A percentile compares a stretch with the other conserved stretches of the same genome.
Evolutionary conservation across 108 stramenopile species (phyloP).

Genomic region (Cyclotella cryptica): DNA sequence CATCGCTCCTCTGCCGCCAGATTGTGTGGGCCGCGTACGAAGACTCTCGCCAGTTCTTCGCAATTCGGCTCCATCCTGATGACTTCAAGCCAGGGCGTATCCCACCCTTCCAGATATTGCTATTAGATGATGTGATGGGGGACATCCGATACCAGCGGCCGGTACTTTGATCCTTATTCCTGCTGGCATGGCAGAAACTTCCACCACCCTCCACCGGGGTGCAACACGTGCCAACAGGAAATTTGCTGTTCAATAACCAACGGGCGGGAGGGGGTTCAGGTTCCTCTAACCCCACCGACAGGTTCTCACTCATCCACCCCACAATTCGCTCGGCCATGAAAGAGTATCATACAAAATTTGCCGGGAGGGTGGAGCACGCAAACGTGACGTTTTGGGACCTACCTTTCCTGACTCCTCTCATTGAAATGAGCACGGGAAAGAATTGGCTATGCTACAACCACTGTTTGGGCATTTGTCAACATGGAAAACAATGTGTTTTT

Average conservation of each 20-base stretch:
- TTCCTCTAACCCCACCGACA: background rate
- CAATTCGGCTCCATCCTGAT: background rate
- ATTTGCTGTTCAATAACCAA: background rate
- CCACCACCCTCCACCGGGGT: background rate
- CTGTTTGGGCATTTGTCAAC: too few species aligned
- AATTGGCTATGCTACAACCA: too few species aligned
- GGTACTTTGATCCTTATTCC: conserved; percentile 9
- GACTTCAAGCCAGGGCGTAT: background rate
- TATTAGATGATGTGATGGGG: background rate
- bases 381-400: background rate
- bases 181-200: conserved; percentile 2
- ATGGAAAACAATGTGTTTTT: background rate
- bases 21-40: conserved; percentile 11
- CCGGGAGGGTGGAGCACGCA: background rate
- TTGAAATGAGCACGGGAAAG: too few species aligned
- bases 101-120: background rate
- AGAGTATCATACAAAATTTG: background rate
- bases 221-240: background rate
- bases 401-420: background rate
- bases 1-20: background rate
- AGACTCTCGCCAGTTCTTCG: background rate
- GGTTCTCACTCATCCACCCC: background rate
- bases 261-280: background rate
- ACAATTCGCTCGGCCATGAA: background rate
- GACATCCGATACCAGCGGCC: too few species aligned